Percentiles rank a stretch among this genome's conserved stretches.
Evolutionary conservation across 2,329 filamentous ascomycete species (phyloP).

Genomic region (Penicillium corylophilum): DNA sequence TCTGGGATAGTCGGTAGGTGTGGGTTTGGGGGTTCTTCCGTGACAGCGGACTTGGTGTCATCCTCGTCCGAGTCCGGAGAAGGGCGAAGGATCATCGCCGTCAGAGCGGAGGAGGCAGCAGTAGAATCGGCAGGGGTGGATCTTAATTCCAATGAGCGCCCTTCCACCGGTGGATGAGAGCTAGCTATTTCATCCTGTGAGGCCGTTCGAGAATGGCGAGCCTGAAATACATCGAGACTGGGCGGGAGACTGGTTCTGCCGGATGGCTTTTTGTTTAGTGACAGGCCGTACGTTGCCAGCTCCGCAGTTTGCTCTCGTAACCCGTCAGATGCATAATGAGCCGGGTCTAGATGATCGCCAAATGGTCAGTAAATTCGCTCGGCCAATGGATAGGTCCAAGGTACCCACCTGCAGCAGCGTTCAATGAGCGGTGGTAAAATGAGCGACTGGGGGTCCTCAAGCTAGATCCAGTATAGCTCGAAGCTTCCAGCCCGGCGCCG

Average conservation of each 20-base stretch:
- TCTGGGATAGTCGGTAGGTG: slow-evolving; percentile 18
- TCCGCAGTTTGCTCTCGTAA: slow-evolving; percentile 86
- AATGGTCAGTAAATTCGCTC: slow-evolving; percentile 22
- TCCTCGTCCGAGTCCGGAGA: slow-evolving; percentile 28
- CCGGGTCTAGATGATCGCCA: slow-evolving; percentile 60
- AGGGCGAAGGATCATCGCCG: slow-evolving; percentile 51
- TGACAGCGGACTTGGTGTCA: slow-evolving; percentile 9
- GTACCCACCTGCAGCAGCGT: slow-evolving; percentile 39
- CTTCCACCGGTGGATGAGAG: slow-evolving; percentile 13
- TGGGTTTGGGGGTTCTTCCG: slow-evolving; percentile 17
- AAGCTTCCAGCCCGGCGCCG: slow-evolving; percentile 27
- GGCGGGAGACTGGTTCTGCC: slow-evolving; percentile 28
- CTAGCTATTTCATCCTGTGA: slow-evolving; percentile 17
- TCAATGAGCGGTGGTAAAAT: slow-evolving; percentile 48
- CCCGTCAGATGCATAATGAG: slow-evolving; percentile 69
- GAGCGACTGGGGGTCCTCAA: slow-evolving; percentile 45
- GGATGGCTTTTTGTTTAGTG: slow-evolving; percentile 38
- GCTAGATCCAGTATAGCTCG: slow-evolving; percentile 32
- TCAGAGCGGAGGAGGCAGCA: slow-evolving; percentile 47
- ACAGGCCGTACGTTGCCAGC: slow-evolving; percentile 77
- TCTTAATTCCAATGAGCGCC: slow-evolving; percentile 16
- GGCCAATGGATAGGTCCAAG: not conserved
- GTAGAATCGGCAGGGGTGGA: slow-evolving; percentile 18
- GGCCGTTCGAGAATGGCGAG: slow-evolving; percentile 8
- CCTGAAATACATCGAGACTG: slow-evolving; percentile 31